Evolutionary conservation across 2,329 filamentous ascomycete genomes (phyloP), one percentile per base, ranked within the genome.

Genomic region (Laburnicola sp.): DNA sequence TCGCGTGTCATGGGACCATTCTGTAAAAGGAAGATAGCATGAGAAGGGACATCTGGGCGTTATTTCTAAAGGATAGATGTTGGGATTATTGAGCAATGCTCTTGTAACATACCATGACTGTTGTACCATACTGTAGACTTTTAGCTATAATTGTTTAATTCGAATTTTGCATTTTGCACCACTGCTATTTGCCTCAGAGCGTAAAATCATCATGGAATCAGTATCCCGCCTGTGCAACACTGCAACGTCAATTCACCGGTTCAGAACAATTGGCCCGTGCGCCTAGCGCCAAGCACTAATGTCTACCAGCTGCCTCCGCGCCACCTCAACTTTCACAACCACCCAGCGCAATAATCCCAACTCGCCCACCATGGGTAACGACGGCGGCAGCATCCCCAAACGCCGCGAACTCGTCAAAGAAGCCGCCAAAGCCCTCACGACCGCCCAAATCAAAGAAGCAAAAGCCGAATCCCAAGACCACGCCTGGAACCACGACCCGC

Each of bases 341-440:
- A 11, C 35, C 37, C 27, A 38, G 8, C 39, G 25, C 50, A 30
- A 16, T 16, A 16, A 16, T 16, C 37, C 32, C 31, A 28, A 50
- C 51, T 39, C 34, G 34, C 31, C 34, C 38, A 57, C 45, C 63
- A 97, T 99, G 94, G 94, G 94, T 71, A 99, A 99, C 77, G 94
- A 99, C 73, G 94, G 94, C 63, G 94, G 94, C 71, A 85, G 90
- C 62, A 99, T 99, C 62, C 94, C 94, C 4, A 97, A 88, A 57
- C 89, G 95, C 28, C 88, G 91, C 68, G 95, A 99, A 75, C 89
- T 99, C 39, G 94, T 99, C 72, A 96, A 96, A 75, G 88, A 93
- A 74, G 91, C 92, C 26, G 91, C 92, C 36, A 88, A 90, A 64
- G 82, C 86, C 45, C 89, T 88, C 22, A 95, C 89, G 30, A 82